phyloP scores from a whole-genome alignment of 345 rosid species.

The Mercurialis annua region DNA sequence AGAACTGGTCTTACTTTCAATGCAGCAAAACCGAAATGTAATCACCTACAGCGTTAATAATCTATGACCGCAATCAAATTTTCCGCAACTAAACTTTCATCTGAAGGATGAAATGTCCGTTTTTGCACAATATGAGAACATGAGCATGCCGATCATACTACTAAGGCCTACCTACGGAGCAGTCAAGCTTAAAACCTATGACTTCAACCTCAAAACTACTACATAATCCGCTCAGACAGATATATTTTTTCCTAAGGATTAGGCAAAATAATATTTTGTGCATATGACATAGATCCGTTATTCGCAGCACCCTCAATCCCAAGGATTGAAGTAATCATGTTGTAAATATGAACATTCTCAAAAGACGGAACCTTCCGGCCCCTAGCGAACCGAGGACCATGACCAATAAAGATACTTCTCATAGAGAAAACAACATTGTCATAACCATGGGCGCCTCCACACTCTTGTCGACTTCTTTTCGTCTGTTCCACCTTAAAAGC shows the following conservation, averaged over 20 bases:
- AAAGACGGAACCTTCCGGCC: constrained; percentile 87
- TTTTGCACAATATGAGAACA: not conserved
- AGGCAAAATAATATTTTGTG: constrained; percentile 48
- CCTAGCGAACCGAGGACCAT: constrained; percentile 73
- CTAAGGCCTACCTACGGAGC: not conserved
- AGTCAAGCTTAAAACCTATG: not conserved
- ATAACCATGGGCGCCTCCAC: constrained; percentile 93
- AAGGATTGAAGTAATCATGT: constrained; percentile 71
- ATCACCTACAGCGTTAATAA: not conserved
- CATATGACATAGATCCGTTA: constrained; percentile 62
- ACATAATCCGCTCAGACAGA: not conserved
- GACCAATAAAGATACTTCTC: constrained; percentile 89
- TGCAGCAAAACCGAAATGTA: not conserved
- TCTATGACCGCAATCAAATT: not conserved
- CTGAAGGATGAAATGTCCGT: not conserved
- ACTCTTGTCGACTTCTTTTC: constrained; percentile 49
- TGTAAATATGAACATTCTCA: constrained; percentile 90
- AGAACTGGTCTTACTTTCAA: not conserved
- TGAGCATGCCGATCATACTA: not conserved
- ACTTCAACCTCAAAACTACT: not conserved
- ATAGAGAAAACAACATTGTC: constrained; percentile 87
- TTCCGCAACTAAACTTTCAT: not conserved
- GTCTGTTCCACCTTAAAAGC: constrained; percentile 78
- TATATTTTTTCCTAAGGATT: constrained; percentile 18
- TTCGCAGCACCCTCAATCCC: constrained; percentile 70